Evolutionary conservation across 495 filamentous ascomycete genomes (phyloP).

Genomic region (Gamarada debralockiae): DNA sequence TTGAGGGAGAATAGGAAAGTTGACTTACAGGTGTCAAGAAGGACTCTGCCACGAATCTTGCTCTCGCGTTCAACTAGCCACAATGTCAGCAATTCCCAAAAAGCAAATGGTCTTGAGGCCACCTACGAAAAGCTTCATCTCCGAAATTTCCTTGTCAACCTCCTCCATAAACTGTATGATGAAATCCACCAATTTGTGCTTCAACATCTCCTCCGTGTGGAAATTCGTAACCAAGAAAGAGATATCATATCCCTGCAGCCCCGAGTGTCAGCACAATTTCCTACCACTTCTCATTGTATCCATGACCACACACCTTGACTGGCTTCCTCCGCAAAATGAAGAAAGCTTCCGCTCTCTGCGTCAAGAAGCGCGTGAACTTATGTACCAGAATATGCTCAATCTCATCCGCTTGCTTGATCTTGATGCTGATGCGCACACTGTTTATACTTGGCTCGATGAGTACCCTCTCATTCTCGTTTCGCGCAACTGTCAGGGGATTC

Average conservation of each 20-base stretch:
- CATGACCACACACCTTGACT: slow-evolving; percentile 64
- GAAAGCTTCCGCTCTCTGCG: slow-evolving; percentile 94
- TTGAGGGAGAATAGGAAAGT: neutral
- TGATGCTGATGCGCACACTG: slow-evolving; percentile 90
- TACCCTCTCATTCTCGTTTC: slow-evolving; percentile 94
- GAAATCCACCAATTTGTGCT: slow-evolving; percentile 97
- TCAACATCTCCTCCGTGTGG: slow-evolving; percentile 96
- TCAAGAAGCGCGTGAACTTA: slow-evolving; percentile 96
- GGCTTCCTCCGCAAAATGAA: slow-evolving; percentile 95
- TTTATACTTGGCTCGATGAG: slow-evolving; percentile 95
- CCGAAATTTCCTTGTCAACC: slow-evolving; percentile 98
- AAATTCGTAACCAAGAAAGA: slow-evolving; percentile 98
- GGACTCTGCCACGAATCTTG: slow-evolving; percentile 96
- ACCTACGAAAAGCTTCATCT: slow-evolving; percentile 99
- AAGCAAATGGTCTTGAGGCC: neutral
- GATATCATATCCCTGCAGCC: slow-evolving; percentile 86
- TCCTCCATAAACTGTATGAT: slow-evolving; percentile 99
- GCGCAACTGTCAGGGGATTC: slow-evolving; percentile 79
- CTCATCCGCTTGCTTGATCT: slow-evolving; percentile 99
- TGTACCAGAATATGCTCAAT: slow-evolving; percentile 97
- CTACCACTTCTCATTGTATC: too few relatives aligned
- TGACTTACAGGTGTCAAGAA: slow-evolving; percentile 87
- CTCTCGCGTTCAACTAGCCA: slow-evolving; percentile 84
- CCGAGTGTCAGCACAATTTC: too few relatives aligned
- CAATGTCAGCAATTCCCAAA: slow-evolving; percentile 23